A percentile compares a stretch with the other conserved stretches of the same genome.
phyloP scores from a whole-genome alignment of 306 rosid species.

The Citrullus colocynthis region DNA sequence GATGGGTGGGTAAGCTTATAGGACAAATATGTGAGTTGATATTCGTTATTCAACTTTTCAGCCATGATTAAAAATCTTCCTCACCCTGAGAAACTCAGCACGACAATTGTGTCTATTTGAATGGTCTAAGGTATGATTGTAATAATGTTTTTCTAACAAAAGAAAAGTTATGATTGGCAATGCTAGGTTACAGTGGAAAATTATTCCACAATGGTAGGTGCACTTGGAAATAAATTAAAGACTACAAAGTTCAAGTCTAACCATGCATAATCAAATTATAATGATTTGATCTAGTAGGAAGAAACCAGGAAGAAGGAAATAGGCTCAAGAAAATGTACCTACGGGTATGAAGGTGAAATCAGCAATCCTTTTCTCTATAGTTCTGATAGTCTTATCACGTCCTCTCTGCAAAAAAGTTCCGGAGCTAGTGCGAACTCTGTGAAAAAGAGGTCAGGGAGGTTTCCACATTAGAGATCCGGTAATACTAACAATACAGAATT shows the following conservation, averaged over 20 bases:
- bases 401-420: constrained; percentile 94
- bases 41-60: neutral
- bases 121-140: neutral
- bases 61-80: neutral
- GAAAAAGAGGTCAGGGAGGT: neutral
- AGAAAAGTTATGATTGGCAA: neutral
- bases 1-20: neutral
- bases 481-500: constrained; percentile 5
- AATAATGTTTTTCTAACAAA: neutral
- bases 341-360: constrained; percentile 78
- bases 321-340: constrained; percentile 35
- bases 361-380: constrained; percentile 72
- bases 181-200: neutral
- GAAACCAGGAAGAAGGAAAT: constrained; percentile 11
- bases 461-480: constrained; percentile 10
- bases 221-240: neutral
- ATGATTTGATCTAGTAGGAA: neutral
- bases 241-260: neutral
- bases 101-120: neutral
- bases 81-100: neutral
- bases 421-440: constrained; percentile 88
- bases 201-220: neutral
- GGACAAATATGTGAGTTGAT: neutral
- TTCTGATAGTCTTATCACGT: constrained; percentile 65
- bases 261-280: neutral